Evolutionary conservation across 371 early-diverging fungal genomes (phyloP).

Genomic region (Mortierella sp.): DNA sequence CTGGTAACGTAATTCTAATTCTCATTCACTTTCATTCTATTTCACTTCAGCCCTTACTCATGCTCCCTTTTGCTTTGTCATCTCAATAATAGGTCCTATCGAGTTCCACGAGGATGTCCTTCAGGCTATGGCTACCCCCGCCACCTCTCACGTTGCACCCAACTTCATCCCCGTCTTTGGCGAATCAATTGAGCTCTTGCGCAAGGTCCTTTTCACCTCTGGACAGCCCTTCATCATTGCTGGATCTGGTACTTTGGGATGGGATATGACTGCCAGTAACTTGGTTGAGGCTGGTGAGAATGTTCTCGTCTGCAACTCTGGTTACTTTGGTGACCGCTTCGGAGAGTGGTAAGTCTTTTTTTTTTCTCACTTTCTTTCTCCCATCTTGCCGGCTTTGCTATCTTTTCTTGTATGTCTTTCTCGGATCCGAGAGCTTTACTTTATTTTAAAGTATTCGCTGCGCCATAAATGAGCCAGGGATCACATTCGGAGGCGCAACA

Average conservation of each 20-base stretch:
- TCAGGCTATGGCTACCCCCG: constrained; percentile 90
- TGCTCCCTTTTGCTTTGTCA: background rate
- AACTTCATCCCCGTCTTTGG: constrained; percentile 91
- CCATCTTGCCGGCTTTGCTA: background rate
- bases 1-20: constrained; percentile 66
- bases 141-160: constrained; percentile 95
- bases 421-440: background rate
- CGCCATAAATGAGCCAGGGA: background rate
- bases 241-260: constrained; percentile 95
- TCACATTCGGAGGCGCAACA: background rate
- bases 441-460: background rate
- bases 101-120: constrained; percentile 94
- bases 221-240: constrained; percentile 96
- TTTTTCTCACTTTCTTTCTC: background rate
- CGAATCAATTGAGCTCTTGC: constrained; percentile 84
- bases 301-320: constrained; percentile 92
- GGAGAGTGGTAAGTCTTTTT: constrained; percentile 81
- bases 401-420: background rate
- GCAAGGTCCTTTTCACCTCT: constrained; percentile 84
- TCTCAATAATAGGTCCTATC: constrained; percentile 78
- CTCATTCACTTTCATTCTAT: constrained; percentile 7
- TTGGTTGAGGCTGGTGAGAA: constrained; percentile 90
- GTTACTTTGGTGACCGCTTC: constrained; percentile 97
- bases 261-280: constrained; percentile 96
- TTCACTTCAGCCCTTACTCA: background rate